A percentile compares a stretch with the other conserved stretches of the same genome.
phyloP scores from a whole-genome alignment of 768 basidiomycete species.

The Trametes meyenii region DNA sequence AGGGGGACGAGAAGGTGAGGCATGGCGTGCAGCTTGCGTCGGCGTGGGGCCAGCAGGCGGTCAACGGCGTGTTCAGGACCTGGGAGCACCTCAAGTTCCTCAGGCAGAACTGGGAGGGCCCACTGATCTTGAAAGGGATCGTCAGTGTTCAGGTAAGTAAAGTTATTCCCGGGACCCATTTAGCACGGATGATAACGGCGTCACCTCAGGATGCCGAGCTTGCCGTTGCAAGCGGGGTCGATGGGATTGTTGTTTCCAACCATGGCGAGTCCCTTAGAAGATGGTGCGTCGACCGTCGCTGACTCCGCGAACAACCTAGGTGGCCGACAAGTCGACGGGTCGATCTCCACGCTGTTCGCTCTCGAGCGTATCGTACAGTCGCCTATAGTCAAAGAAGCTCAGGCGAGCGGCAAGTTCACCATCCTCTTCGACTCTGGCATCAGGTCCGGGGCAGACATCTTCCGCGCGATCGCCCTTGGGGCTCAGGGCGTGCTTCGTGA shows the following conservation, averaged over 20 bases:
- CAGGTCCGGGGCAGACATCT: conserved; percentile 79
- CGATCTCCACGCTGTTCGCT: conserved; percentile 71
- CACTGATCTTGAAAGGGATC: conserved; percentile 78
- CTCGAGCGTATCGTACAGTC: conserved; percentile 71
- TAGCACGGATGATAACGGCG: background rate
- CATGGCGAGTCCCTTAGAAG: conserved; percentile 51
- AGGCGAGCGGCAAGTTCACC: conserved; percentile 61
- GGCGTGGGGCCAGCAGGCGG: conserved; percentile 65
- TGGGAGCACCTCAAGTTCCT: conserved; percentile 78
- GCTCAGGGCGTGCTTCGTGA: conserved; percentile 78
- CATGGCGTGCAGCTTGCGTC: conserved; percentile 50
- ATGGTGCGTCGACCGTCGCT: no score
- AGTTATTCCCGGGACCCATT: background rate
- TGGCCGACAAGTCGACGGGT: conserved; percentile 78
- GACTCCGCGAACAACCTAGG: conserved; percentile 40
- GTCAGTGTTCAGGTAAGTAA: conserved; percentile 51
- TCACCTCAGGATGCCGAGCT: conserved; percentile 60
- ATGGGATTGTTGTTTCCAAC: conserved; percentile 82
- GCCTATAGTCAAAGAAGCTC: conserved; percentile 56
- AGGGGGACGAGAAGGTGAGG: conserved; percentile 51
- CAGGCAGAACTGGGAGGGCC: conserved; percentile 76
- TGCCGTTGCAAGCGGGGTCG: conserved; percentile 62
- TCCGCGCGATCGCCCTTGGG: conserved; percentile 85
- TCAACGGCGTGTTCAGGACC: conserved; percentile 60
- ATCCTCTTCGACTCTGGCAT: conserved; percentile 83